phyloP scores from a whole-genome alignment of 2,329 filamentous ascomycete genomes.

The Stemphylium vesicarium region DNA sequence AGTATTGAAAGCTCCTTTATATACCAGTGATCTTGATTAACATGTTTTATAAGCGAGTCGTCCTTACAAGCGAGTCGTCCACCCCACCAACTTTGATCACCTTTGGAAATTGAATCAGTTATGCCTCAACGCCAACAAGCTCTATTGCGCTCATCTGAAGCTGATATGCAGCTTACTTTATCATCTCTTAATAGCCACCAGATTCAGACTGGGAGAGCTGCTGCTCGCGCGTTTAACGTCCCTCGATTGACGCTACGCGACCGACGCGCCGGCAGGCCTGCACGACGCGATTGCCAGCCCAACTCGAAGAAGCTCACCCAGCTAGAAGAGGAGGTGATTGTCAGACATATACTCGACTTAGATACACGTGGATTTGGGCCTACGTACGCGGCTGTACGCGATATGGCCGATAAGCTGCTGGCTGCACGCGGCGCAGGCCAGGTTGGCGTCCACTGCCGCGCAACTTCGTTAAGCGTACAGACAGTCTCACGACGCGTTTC shows the following conservation, averaged over 20 bases:
- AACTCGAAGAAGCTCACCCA: constrained; percentile 3
- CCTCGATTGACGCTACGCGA: constrained; percentile 3
- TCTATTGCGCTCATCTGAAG: background rate
- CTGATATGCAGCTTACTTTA: constrained; percentile 8
- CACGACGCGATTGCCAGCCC: constrained; percentile 12
- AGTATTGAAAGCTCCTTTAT: constrained; percentile 3
- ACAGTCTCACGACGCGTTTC: too few species aligned
- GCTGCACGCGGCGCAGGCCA: too few species aligned
- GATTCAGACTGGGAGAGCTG: background rate
- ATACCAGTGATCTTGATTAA: constrained; percentile 5
- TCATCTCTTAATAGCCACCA: constrained; percentile 4
- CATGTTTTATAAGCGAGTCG: too few species aligned
- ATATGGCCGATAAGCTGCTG: background rate
- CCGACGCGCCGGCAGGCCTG: constrained; percentile 10
- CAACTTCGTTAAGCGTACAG: too few species aligned
- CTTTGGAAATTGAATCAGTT: too few species aligned
- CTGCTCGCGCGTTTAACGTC: constrained; percentile 5
- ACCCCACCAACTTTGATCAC: too few species aligned
- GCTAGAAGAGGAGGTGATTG: background rate
- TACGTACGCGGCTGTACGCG: background rate
- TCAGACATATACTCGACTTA: background rate
- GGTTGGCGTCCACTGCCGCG: too few species aligned
- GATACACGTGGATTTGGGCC: background rate
- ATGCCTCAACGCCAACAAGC: constrained; percentile 1
- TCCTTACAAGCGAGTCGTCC: too few species aligned